Percentiles rank a stretch among this genome's conserved stretches.
phyloP scores from a whole-genome alignment of 1,284 basidiomycete genomes.

The Microbotryum lychnidis-dioicae region DNA sequence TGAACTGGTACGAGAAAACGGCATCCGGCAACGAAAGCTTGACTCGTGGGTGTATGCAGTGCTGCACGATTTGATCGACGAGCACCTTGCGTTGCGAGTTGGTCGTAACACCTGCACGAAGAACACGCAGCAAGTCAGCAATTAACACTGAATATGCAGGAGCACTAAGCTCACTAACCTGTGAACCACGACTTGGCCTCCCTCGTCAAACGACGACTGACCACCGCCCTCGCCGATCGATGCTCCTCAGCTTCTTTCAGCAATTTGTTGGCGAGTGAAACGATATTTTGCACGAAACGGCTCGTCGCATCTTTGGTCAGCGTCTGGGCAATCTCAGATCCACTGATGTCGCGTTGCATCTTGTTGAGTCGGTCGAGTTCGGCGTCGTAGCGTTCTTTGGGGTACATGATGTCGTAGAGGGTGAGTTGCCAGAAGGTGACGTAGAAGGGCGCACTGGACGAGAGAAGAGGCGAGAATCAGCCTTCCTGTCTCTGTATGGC shows the following conservation, averaged over 20 bases:
- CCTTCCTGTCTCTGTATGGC: neutral
- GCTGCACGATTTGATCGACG: conserved; percentile 63
- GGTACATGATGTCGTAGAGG: conserved; percentile 74
- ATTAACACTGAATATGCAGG: neutral
- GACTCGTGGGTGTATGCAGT: conserved; percentile 87
- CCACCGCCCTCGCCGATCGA: conserved; percentile 12
- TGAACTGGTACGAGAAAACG: conserved; percentile 83
- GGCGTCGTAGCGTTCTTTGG: conserved; percentile 42
- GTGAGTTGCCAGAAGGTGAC: conserved; percentile 91
- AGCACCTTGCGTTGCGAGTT: conserved; percentile 44
- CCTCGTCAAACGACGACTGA: conserved; percentile 9
- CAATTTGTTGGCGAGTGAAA: conserved; percentile 34
- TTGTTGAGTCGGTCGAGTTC: conserved; percentile 41
- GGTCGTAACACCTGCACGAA: neutral
- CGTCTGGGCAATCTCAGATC: no score
- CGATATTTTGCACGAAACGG: conserved; percentile 25
- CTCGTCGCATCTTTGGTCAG: no score
- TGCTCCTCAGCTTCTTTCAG: conserved; percentile 36
- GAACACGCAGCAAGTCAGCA: neutral
- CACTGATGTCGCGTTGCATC: conserved; percentile 27
- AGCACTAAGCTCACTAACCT: neutral
- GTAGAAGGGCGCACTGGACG: conserved; percentile 70
- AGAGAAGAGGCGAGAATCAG: conserved; percentile 6
- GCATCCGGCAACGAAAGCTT: conserved; percentile 92
- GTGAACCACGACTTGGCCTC: conserved; percentile 85